phyloP scores from a whole-genome alignment of 2,329 filamentous ascomycete species.

The Epichloe aotearoae region DNA sequence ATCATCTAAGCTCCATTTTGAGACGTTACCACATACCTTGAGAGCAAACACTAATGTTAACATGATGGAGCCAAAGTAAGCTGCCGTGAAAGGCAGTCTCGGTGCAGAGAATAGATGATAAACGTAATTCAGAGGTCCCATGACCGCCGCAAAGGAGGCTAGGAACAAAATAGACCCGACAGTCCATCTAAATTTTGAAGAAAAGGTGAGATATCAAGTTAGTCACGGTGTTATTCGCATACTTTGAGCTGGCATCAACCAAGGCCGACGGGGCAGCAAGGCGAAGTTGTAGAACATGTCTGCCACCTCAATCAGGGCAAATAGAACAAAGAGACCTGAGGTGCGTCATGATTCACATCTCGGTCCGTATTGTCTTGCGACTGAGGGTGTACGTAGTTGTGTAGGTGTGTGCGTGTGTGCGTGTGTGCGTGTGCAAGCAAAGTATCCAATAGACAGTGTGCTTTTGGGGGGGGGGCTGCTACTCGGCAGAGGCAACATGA shows the following conservation, averaged over 20 bases:
- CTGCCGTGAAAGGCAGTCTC: slow-evolving; percentile 80
- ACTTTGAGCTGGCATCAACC: background rate
- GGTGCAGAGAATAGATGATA: slow-evolving; percentile 74
- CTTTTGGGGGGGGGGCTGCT: no score
- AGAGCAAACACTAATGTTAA: slow-evolving; percentile 87
- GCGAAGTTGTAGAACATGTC: background rate
- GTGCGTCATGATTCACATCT: background rate
- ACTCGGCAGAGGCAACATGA: background rate
- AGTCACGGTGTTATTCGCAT: slow-evolving; percentile 9
- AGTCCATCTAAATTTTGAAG: slow-evolving; percentile 57
- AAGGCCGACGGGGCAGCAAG: background rate
- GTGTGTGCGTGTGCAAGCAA: background rate
- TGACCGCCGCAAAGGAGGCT: slow-evolving; percentile 82
- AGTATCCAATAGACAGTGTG: no score
- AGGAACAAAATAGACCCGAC: slow-evolving; percentile 85
- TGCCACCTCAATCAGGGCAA: background rate
- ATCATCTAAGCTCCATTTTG: background rate
- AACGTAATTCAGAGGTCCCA: slow-evolving; percentile 75
- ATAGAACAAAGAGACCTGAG: background rate
- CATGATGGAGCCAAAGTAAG: slow-evolving; percentile 86
- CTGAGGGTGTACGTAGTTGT: background rate
- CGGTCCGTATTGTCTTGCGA: background rate
- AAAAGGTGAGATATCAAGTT: slow-evolving; percentile 8
- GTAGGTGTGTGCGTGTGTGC: background rate
- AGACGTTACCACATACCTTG: slow-evolving; percentile 52